Evolutionary conservation across 2,329 filamentous ascomycete genomes (phyloP), one percentile per base, ranked within the genome.

Genomic region (Pestalotiopsis sp.): DNA sequence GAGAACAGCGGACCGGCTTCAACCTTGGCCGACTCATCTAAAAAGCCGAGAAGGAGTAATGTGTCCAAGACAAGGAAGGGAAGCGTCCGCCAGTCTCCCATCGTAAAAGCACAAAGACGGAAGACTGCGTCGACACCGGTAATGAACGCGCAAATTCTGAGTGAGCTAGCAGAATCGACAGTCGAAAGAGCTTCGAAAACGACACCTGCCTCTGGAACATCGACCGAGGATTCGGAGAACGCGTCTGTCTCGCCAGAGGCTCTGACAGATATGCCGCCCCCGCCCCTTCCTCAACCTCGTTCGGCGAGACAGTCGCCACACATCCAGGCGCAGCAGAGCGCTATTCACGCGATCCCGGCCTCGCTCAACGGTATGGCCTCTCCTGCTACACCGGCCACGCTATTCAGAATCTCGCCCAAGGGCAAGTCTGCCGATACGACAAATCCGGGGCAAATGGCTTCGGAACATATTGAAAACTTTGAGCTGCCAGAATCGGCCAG

Each of bases 361-460:
- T 72, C 74, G 52, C 74, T 78, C 3, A 76, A 78, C 36, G 82
- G 81, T 25, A 84, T 83, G 65, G 83, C 82, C 74, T 89, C 90
- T 66, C 93, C 93, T 12, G 94, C 94, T 1, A 97, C 94, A 0
- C 94, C 94, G 0, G 94, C 95, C 9, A 97, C 94, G 6, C 82
- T 97, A 69, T 97, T 98, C 92, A 92, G 90, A 74, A 85, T 95
- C 58, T 85, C 86, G 31, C 87, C 87, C 74, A 84, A 84, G 74
- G 80, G 82, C 66, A 87, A 86, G 71, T 84, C 84, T 68, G 78
- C 80, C 14, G 80, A 84, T 38, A 76, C 81, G 70, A 78, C 78
- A 69, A 73, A 78, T 72, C 78, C 81, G 27, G 84, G 84, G 17
- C 78, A 81, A 2, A 77, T 81, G 20, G 81, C 82, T 36, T 83